phyloP scores from a whole-genome alignment of 2,329 filamentous ascomycete species.

The Verticillium isaacii region DNA sequence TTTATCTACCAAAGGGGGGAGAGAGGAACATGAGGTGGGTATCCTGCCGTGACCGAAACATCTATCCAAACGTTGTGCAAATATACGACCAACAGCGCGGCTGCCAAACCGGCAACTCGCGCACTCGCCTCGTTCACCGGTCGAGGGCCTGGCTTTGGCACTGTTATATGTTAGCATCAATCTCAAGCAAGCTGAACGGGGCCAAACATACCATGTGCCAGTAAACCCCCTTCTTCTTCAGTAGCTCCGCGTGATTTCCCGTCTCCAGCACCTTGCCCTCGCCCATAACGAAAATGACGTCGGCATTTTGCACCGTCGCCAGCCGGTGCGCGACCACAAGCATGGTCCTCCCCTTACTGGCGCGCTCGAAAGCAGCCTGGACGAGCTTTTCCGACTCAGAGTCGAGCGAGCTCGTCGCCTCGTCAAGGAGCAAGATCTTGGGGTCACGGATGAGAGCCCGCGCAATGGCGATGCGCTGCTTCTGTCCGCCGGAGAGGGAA shows the following conservation, averaged over 20 bases:
- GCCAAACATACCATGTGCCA: constrained; percentile 51
- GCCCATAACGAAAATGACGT: constrained; percentile 76
- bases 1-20: background rate
- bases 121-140: constrained; percentile 24
- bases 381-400: constrained; percentile 58
- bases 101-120: background rate
- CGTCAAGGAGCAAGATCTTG: constrained; percentile 63
- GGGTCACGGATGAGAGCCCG: constrained; percentile 64
- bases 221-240: constrained; percentile 48
- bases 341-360: constrained; percentile 57
- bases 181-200: background rate
- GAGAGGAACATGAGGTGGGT: background rate
- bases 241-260: constrained; percentile 46
- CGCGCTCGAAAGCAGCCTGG: constrained; percentile 63
- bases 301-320: constrained; percentile 72
- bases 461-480: constrained; percentile 66
- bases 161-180: constrained; percentile 26
- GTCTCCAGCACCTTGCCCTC: constrained; percentile 54
- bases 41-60: background rate
- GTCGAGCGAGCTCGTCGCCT: constrained; percentile 68
- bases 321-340: constrained; percentile 75
- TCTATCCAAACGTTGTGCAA: background rate
- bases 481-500: constrained; percentile 66
- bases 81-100: background rate
- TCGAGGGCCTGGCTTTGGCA: constrained; percentile 57